Percentiles rank a stretch among this genome's conserved stretches.
These are phyloP conservation scores for Clitocybe nebularis DNA, from an alignment of 1,284 basidiomycete genomes.

Conservation along the genomic window DNA sequence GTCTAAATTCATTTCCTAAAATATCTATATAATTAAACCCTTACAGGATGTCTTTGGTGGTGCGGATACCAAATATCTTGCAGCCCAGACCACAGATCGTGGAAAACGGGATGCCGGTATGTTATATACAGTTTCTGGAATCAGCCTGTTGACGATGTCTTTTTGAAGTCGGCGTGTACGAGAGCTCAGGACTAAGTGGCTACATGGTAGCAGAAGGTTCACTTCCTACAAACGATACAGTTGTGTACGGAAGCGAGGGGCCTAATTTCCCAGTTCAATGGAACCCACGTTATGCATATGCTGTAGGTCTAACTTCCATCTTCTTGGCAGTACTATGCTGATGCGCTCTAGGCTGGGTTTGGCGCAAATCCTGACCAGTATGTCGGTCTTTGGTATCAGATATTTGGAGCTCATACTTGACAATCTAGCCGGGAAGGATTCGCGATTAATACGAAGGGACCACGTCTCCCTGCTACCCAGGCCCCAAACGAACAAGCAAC, in stretches of 20 bases:
- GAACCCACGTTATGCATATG: constrained; percentile 38
- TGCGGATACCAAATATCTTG: constrained; percentile 38
- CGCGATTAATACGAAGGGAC: constrained; percentile 28
- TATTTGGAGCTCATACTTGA: constrained; percentile 1
- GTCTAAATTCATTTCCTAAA: neutral
- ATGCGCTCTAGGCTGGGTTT: constrained; percentile 27
- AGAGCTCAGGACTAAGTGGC: constrained; percentile 34
- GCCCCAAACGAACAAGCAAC: constrained; percentile 19
- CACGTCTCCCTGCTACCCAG: constrained; percentile 29
- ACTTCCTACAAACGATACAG: constrained; percentile 32
- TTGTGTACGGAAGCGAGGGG: constrained; percentile 33
- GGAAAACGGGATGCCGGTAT: constrained; percentile 32
- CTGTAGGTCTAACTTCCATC: constrained; percentile 17
- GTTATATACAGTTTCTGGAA: constrained; percentile 4
- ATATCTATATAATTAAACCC: neutral
- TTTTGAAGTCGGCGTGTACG: constrained; percentile 31
- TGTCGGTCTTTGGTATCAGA: constrained; percentile 9
- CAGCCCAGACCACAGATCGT: constrained; percentile 31
- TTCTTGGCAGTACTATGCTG: neutral
- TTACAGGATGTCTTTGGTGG: constrained; percentile 37
- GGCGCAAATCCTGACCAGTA: constrained; percentile 38
- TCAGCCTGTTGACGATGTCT: no score
- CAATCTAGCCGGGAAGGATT: constrained; percentile 31
- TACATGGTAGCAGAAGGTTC: constrained; percentile 33
- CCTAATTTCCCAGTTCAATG: constrained; percentile 41